A percentile compares a stretch with the other conserved stretches of the same genome.
phyloP scores from a whole-genome alignment of 1,284 basidiomycete species.

The Puccinia horiana region DNA sequence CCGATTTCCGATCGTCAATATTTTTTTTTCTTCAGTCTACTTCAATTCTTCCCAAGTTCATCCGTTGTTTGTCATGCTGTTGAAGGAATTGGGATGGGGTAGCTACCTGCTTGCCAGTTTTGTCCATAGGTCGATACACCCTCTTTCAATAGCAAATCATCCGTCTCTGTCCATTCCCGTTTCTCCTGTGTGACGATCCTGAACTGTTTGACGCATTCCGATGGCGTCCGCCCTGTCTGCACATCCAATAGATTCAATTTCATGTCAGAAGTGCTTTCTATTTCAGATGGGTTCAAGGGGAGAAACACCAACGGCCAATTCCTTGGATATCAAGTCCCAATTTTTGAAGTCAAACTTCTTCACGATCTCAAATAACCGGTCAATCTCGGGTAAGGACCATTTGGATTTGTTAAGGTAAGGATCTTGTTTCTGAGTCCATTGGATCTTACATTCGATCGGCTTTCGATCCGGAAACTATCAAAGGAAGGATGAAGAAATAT shows the following conservation, averaged over 20 bases:
- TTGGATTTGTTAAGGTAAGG: constrained; percentile 50
- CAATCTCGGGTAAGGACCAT: constrained; percentile 50
- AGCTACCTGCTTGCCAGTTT: constrained; percentile 53
- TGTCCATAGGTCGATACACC: constrained; percentile 51
- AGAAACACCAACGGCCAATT: constrained; percentile 48
- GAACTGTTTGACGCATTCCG: constrained; percentile 51
- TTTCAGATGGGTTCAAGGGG: not conserved
- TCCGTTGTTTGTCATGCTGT: too few species aligned
- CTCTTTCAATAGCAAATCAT: constrained; percentile 52
- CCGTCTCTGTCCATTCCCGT: constrained; percentile 50
- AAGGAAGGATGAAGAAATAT: not conserved
- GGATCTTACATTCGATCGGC: constrained; percentile 51
- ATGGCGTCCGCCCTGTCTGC: constrained; percentile 46
- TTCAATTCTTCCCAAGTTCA: too few species aligned
- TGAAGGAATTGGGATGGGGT: not conserved
- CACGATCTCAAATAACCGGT: constrained; percentile 48
- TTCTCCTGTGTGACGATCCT: constrained; percentile 33
- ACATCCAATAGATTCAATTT: not conserved
- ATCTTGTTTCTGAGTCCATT: constrained; percentile 53
- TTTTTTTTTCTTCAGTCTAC: not conserved
- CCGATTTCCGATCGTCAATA: not conserved
- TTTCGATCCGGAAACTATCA: constrained; percentile 51
- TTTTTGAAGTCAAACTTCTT: constrained; percentile 25
- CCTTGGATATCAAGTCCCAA: constrained; percentile 51
- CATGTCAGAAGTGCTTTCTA: not conserved